Evolutionary conservation across 768 basidiomycete species (phyloP), one percentile per base, ranked within the genome.

Genomic region (Hypsizygus marmoreus): DNA sequence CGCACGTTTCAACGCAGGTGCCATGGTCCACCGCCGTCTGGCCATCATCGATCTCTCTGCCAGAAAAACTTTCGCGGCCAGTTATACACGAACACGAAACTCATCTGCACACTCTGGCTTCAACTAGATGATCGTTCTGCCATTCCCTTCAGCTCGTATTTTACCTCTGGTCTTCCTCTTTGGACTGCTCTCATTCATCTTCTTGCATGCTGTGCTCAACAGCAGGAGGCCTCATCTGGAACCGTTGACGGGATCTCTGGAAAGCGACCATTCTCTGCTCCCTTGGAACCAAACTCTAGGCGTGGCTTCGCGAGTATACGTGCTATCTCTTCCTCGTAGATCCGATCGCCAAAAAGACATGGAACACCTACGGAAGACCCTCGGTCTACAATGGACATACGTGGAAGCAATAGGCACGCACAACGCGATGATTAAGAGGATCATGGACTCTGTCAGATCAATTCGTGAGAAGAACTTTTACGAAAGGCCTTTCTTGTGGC

Each of bases 321-420:
- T 88, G 1, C 56, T 89, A 31, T 84, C 83, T 19, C 79, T 88
- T 22, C 75, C 78, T 7, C 64, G 58, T 20, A 76, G 87, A 23
- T 54, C 54, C 13, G 84, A 85, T 49, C 70, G 87, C 19, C 76
- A 78, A 11, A 49, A 58, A 14, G 69, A 79, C 36, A 87, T 88
- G 84, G 80, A 84, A 40, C 53, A 49, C 13, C 55, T 89, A 17
- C 72, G 79, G 17, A 59, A 55, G 9, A 56, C 59, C 6, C 73
- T 86, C 14, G 66, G 60, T 16, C 58, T 85, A 9, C 55, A 65
- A 8, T 87, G 82, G 81, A 72, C 70, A 3, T 77, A 82, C 53
- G 49, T 77, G 14, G 70, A 80, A 34, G 85, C 82, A 6, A 57
- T 71, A 2, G 66, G 74, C 13, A 56, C 72, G 0, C 62, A 68